These are phyloP conservation scores for Falciphora oryzae DNA, from an alignment of 2,329 filamentous ascomycete species.

Conservation along the genomic window DNA sequence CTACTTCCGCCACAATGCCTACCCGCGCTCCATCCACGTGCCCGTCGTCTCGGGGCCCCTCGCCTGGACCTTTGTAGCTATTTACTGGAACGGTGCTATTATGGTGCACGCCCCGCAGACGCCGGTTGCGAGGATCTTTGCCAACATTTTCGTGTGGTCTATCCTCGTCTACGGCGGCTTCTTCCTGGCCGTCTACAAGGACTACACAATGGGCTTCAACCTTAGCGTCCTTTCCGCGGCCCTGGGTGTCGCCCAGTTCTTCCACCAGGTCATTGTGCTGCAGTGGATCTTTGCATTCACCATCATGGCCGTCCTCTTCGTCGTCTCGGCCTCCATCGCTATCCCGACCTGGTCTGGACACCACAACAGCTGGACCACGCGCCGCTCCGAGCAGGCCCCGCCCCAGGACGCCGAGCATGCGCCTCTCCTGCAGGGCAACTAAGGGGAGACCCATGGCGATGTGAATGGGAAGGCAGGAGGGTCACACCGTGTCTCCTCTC, in stretches of 20 bases:
- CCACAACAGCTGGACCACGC: conserved; percentile 39
- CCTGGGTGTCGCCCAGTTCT: conserved; percentile 72
- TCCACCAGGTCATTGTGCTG: conserved; percentile 65
- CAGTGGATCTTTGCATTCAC: conserved; percentile 92
- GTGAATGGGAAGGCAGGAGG: neutral
- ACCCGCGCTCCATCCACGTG: conserved; percentile 69
- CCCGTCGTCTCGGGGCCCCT: conserved; percentile 72
- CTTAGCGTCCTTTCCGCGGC: conserved; percentile 68
- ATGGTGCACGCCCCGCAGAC: conserved; percentile 64
- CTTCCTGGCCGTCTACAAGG: conserved; percentile 69
- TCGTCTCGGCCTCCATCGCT: conserved; percentile 59
- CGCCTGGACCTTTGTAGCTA: conserved; percentile 78
- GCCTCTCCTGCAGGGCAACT: conserved; percentile 43
- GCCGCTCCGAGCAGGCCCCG: conserved; percentile 28
- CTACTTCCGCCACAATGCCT: conserved; percentile 73
- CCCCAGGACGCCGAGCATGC: conserved; percentile 51
- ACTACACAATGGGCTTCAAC: conserved; percentile 73
- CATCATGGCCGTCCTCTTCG: conserved; percentile 70
- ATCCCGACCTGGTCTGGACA: conserved; percentile 58
- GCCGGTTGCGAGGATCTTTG: conserved; percentile 69
- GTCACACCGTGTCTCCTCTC: neutral
- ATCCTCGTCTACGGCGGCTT: conserved; percentile 71
- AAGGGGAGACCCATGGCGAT: neutral
- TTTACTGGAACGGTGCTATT: conserved; percentile 86
- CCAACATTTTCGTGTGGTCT: conserved; percentile 84